Percentiles rank a stretch among this genome's conserved stretches.
phyloP scores from a whole-genome alignment of 352 stramenopile genomes.

The Plasmopara viticola region DNA sequence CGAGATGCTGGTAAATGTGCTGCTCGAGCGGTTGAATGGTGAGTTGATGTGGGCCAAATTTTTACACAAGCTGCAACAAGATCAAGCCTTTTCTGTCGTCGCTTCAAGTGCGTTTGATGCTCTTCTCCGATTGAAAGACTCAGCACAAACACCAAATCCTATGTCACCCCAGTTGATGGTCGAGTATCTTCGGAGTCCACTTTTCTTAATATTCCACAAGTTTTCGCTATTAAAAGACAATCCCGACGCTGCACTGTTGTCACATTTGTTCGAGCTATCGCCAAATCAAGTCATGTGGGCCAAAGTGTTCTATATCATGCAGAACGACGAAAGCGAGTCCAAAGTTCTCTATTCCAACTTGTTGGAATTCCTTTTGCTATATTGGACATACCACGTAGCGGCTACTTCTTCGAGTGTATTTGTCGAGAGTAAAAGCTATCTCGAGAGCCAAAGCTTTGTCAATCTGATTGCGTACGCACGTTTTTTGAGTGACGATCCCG shows the following conservation, averaged over 20 bases:
- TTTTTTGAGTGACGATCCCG: neutral
- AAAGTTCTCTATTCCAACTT: neutral
- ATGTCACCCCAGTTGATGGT: neutral
- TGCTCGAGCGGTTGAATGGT: neutral
- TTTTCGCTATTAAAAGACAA: too few species aligned
- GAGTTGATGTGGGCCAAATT: neutral
- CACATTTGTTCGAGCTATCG: neutral
- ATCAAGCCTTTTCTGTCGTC: neutral
- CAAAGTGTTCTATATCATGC: neutral
- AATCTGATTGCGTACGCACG: neutral
- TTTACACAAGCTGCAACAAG: neutral
- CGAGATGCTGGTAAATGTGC: neutral
- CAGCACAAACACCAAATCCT: neutral
- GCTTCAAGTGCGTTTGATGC: neutral
- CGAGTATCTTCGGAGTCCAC: neutral
- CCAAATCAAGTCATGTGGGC: neutral
- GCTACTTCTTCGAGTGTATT: too few species aligned
- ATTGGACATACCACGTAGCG: neutral
- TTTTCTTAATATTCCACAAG: neutral
- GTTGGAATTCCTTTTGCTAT: neutral
- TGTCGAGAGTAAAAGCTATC: neutral
- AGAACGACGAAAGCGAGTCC: neutral
- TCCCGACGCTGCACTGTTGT: neutral
- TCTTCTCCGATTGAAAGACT: neutral
- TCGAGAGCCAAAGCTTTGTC: neutral